Base-by-base conservation (phyloP, 192 early-diverging fungal genomes). In the Backusella mclennaniae region DNA sequence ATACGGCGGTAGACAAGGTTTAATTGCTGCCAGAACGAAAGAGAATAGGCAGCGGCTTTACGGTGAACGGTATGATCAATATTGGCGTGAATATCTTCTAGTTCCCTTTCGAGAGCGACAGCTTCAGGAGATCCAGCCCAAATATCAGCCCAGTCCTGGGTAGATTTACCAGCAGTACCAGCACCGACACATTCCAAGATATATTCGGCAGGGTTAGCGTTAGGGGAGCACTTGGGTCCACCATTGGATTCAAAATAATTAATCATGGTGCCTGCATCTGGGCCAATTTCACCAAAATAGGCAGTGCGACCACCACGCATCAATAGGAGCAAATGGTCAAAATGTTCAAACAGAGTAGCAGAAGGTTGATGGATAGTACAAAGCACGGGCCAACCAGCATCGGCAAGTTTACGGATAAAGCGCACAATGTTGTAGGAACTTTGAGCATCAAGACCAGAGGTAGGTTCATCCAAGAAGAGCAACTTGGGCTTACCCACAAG, bases 301-400 rank as follows among this genome's bases (percentile, higher is more conserved):
- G 90, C 93, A 15, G 92, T 92, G 46, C 85, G 82, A 63, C 95
- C 95, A 35, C 94, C 94, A 70, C 89, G 89, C 41, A 89, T 90
- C 35, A 95, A 80, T 46, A 96, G 84, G 42, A 96, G 74, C 46
- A 96, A 79, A 38, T 96, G 92, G 76, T 95, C 95, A 83, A 97
- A 97, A 75, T 91, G 90, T 77, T 93, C 90, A 76, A 97, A 97
- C 29, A 95, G 84, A 71, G 92, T 85, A 21, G 94, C 89, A 11
- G 90, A 93, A 39, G 95, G 95, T 83, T 94, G 93, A 84, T 97
- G 95, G 69, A 97, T 96, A 12, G 93, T 95, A 81, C 89, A 96
- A 67, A 90, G 88, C 63, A 92, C 92, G 39, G 67, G 94, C 77
- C 68, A 95, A 79, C 88, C 90, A 68, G 86, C 87, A 67, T 89